A percentile compares a stretch with the other conserved stretches of the same genome.
These are phyloP conservation scores for Mucor saturninus DNA, from an alignment of 371 early-diverging fungal genomes.

Conservation along the genomic window DNA sequence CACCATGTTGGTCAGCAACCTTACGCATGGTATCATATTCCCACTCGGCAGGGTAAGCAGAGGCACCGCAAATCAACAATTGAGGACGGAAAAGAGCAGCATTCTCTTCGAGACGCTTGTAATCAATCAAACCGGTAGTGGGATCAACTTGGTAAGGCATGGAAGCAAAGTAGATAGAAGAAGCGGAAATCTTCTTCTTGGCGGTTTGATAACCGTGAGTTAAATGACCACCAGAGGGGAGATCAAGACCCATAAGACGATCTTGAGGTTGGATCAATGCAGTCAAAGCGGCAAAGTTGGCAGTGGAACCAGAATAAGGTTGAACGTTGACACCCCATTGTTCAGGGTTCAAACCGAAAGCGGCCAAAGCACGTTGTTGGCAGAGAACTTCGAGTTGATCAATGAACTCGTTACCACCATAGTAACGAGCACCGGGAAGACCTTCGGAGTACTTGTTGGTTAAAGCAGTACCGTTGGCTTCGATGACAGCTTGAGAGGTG, in stretches of 20 bases:
- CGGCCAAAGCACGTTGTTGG: conserved; percentile 93
- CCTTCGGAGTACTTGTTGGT: conserved; percentile 99
- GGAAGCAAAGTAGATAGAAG: conserved; percentile 98
- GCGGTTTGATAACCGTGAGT: conserved; percentile 99
- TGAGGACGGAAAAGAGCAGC: conserved; percentile 96
- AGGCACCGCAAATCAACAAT: conserved; percentile 97
- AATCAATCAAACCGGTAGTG: conserved; percentile 93
- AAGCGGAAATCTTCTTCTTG: conserved; percentile 98
- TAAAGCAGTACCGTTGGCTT: conserved; percentile 97
- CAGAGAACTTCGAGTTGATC: conserved; percentile 96
- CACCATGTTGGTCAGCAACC: conserved; percentile 91
- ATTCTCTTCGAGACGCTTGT: conserved; percentile 90
- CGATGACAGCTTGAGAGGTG: conserved; percentile 96
- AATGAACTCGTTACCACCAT: conserved; percentile 97
- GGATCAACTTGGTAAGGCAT: conserved; percentile 96
- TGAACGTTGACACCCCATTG: conserved; percentile 99
- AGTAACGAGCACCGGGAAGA: conserved; percentile 94
- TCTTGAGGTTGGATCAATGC: conserved; percentile 97
- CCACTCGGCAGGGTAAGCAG: conserved; percentile 97
- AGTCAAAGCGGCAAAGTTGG: conserved; percentile 98
- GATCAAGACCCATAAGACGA: conserved; percentile 93
- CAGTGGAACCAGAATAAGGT: conserved; percentile 97
- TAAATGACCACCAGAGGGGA: conserved; percentile 99
- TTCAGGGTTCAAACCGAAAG: conserved; percentile 90
- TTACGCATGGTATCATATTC: conserved; percentile 95